Evolutionary conservation across 1,284 basidiomycete genomes (phyloP), one percentile per base, ranked within the genome.

Genomic region (Amylostereum areolatum): DNA sequence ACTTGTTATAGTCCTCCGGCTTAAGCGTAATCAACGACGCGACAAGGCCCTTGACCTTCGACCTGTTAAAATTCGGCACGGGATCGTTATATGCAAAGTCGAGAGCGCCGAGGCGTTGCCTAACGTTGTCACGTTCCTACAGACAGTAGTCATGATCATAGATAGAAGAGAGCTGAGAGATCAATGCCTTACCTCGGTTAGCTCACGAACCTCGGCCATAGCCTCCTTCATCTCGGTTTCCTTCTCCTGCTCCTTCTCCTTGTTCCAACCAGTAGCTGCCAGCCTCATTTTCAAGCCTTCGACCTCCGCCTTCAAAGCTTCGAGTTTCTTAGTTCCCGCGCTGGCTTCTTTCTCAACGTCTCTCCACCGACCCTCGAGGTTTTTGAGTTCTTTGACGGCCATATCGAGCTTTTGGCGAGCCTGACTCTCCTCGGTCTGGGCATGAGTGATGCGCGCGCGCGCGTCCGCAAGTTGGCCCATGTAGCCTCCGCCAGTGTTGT

Each of bases 391-490:
- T 58, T 85, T 86, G 66, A 92, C 80, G 35, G 79, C 76, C 75
- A 95, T 88, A 0, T 70, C 77, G 37, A 97, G 81, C 63, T 89
- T 88, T 45, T 88, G 75, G 49, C 83, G 84, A 53, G 78, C 80
- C 62, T 97, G 93, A 62, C 97, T 86, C 50, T 92, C 89, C 60
- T 96, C 93, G 0, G 93, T 87, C 5, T 78, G 73, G 0, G 87
- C 87, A 41, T 90, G 85, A 0, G 92, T 83, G 1, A 89, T 72
- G 6, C 83, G 80, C 2, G 81, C 81, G 55, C 84, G 83, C 0
- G 94, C 92, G n/a, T 91, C 86, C 2, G 94, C 91, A 28, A 99
- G 80, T 64, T 97, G 94, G 29, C 95, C 97, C 81, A 98, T 88
- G 67, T 97, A 99, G 0, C 95, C 95, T 8, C 95, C 94, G 7